These are phyloP conservation scores for Conringia planisiliqua DNA, from an alignment of 345 rosid genomes.

Conservation along the genomic window DNA sequence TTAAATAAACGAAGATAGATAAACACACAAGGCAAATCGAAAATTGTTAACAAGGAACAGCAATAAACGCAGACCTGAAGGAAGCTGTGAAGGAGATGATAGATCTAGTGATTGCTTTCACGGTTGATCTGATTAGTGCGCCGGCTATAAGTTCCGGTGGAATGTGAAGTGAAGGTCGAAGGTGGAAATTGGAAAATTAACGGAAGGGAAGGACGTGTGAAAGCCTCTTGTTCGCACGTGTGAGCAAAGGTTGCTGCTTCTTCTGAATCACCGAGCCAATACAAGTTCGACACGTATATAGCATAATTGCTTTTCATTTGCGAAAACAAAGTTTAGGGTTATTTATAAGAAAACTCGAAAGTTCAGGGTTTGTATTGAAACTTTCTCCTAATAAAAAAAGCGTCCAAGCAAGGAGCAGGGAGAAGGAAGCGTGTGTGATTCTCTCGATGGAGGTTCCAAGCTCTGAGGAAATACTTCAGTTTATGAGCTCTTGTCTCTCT, in stretches of 20 bases:
- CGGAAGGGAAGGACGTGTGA: constrained; percentile 10
- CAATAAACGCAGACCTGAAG: constrained; percentile 1
- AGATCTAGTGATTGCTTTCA: background rate
- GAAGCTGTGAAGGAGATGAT: background rate
- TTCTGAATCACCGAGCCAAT: background rate
- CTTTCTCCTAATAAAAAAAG: background rate
- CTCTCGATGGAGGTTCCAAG: constrained; percentile 20
- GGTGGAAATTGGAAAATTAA: background rate
- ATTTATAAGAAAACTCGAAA: background rate
- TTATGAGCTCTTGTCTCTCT: constrained; percentile 47
- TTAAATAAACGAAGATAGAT: constrained; percentile 1
- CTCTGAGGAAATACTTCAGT: constrained; percentile 47
- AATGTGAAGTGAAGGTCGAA: background rate
- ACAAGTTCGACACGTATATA: background rate
- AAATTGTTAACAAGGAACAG: background rate
- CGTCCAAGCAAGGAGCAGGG: background rate
- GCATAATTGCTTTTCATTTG: background rate
- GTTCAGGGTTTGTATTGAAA: background rate
- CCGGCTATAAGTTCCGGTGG: constrained; percentile 23
- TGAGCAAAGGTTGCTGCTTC: background rate
- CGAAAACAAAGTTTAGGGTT: background rate
- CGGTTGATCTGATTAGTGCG: constrained; percentile 14
- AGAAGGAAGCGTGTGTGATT: background rate
- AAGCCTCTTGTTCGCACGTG: constrained; percentile 19
- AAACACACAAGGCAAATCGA: background rate